phyloP scores from a whole-genome alignment of 257 asterid species.

The Apocynum venetum region DNA sequence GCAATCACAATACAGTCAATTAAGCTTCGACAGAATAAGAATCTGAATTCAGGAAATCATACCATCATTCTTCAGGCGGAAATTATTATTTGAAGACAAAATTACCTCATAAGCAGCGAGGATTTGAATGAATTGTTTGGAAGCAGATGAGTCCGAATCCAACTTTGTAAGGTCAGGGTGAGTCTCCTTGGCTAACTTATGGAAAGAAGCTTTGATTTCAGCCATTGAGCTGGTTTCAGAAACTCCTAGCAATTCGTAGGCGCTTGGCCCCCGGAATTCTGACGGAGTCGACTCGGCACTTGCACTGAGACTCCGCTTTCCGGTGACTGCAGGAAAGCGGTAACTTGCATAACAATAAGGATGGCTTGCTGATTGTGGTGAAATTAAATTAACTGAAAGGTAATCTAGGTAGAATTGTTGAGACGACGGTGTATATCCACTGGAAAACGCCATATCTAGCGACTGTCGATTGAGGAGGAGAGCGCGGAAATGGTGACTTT shows the following conservation, averaged over 20 bases:
- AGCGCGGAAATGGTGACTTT: not conserved
- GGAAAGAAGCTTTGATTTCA: conserved; percentile 75
- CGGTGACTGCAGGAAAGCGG: conserved; percentile 17
- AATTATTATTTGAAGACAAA: not conserved
- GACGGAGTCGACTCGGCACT: conserved; percentile 48
- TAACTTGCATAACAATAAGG: conserved; percentile 3
- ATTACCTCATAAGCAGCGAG: conserved; percentile 93
- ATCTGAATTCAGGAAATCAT: not conserved
- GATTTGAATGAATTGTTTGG: conserved; percentile 59
- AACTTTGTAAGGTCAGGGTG: conserved; percentile 77
- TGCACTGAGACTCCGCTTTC: conserved; percentile 49
- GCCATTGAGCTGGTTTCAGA: conserved; percentile 59
- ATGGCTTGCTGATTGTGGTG: conserved; percentile 10
- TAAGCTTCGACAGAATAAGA: not conserved
- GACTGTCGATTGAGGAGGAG: not conserved
- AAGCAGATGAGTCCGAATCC: conserved; percentile 34
- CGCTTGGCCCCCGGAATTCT: conserved; percentile 59
- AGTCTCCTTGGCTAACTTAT: conserved; percentile 83
- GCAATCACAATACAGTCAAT: not conserved
- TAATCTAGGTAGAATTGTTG: conserved; percentile 27
- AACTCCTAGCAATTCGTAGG: conserved; percentile 78
- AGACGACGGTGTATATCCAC: conserved; percentile 23
- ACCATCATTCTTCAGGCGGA: not conserved
- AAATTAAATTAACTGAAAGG: conserved; percentile 24
- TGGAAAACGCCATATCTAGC: conserved; percentile 38